Conservation (phyloP, 768 basidiomycete species). For the Lanmaoa pseudosensibilis region DNA sequence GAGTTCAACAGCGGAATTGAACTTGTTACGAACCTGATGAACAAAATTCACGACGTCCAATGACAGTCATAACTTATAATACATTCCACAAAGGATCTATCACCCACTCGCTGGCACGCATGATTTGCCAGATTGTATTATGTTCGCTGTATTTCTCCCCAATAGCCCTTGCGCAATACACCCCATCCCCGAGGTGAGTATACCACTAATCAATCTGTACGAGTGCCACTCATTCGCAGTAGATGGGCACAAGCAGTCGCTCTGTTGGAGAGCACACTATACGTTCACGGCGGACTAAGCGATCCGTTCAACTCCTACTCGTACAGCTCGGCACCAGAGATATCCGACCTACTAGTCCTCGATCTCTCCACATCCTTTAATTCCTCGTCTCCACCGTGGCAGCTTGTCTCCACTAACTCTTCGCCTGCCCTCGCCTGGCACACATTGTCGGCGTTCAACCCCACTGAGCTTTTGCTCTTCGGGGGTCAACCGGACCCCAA, state of each 20-base stretch:
- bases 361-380: conserved; percentile 61
- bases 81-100: background rate
- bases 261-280: conserved; percentile 57
- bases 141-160: conserved; percentile 16
- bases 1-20: background rate
- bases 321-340: conserved; percentile 74
- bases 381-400: conserved; percentile 67
- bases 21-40: conserved; percentile 18
- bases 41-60: conserved; percentile 11
- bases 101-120: background rate
- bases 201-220: background rate
- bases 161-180: conserved; percentile 22
- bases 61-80: conserved; percentile 11
- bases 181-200: conserved; percentile 27
- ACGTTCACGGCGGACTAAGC: conserved; percentile 80
- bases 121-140: conserved; percentile 10
- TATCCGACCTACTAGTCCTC: conserved; percentile 69
- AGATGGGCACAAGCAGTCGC: conserved; percentile 87
- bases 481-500: conserved; percentile 74
- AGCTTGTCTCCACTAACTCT: conserved; percentile 50
- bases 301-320: conserved; percentile 66
- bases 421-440: conserved; percentile 76
- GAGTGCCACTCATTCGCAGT: conserved; percentile 7
- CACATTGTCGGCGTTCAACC: conserved; percentile 65
- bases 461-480: conserved; percentile 58